Evolutionary conservation across 495 filamentous ascomycete species (phyloP).

Genomic region (Haplographium delicatum): DNA sequence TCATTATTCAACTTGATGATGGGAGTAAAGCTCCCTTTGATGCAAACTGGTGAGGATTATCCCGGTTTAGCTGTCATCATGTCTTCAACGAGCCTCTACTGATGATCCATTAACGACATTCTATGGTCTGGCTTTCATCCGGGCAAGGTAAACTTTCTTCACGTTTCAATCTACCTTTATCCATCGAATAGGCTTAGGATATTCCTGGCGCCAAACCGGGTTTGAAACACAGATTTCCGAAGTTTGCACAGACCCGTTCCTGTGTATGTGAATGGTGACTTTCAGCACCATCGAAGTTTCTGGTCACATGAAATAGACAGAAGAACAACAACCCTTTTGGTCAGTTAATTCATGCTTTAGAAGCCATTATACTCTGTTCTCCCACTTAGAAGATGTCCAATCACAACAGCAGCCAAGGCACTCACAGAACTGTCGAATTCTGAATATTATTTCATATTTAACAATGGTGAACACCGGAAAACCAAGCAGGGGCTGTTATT

Average conservation of each 20-base stretch:
- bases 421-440: neutral
- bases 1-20: neutral
- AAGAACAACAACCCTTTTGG: neutral
- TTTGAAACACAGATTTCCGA: neutral
- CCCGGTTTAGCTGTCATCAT: neutral
- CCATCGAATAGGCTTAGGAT: neutral
- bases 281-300: neutral
- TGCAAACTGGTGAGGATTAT: conserved; percentile 1
- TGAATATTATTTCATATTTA: neutral
- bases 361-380: neutral
- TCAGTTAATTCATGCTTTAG: neutral
- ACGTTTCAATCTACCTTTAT: neutral
- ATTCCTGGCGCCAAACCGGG: neutral
- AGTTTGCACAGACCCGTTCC: neutral
- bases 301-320: neutral
- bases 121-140: too few relatives aligned
- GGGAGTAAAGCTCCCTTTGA: neutral
- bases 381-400: neutral
- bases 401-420: conserved; percentile 1
- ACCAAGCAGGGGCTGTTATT: conserved; percentile 66
- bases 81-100: neutral
- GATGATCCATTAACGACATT: neutral
- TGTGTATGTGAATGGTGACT: neutral
- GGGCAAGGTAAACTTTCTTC: too few relatives aligned
- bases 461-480: conserved; percentile 69